Evolutionary conservation across 2,329 filamentous ascomycete species (phyloP), one percentile per base, ranked within the genome.

Genomic region (Capronia coronata): DNA sequence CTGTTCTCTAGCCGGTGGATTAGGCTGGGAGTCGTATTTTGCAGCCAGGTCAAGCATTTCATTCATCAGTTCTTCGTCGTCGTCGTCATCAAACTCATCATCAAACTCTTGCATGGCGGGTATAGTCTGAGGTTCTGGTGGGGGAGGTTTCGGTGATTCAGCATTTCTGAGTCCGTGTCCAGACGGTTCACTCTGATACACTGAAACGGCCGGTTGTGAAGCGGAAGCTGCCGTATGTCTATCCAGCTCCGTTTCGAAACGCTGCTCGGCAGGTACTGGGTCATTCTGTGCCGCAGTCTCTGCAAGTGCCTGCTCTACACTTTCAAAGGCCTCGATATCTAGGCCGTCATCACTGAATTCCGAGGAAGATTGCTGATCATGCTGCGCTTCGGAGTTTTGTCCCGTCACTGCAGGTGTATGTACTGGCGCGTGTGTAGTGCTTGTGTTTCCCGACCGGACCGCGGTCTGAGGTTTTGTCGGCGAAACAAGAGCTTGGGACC

Each of bases 281-380:
- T 54, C 19, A 22, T 39, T 35, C 8, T 40, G 22, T 21, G 34
- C 41, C 32, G 51, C 42, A 14, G 22, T 35, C 43, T 56, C 51
- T 16, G 48, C 49, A 16, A 59, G 48, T 21, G 48, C 52, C 14
- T 53, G 43, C 44, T 68, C 64, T 5, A 65, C 63, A 43, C 69
- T 55, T 40, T 71, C 68, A 49, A 74, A 63, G 39, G 73, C 65
- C 38, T 69, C 70, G 42, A 70, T 59, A 58, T 74, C 72, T 11
- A 74, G 59, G 46, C 71, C 71, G 58, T 74, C 72, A 47, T 70
- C 71, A 32, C 64, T 70, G 55, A 73, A 75, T n/a, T 75, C 71
- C 7, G 48, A 54, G n/a, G 44, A 51, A 22, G 34, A 52, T 29
- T 40, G 48, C 14, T 21, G 7, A 25, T 51, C 46, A n/a, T 16